Evolutionary conservation across 805 yeast species (phyloP).

Genomic region (Yarrowia porcina): DNA sequence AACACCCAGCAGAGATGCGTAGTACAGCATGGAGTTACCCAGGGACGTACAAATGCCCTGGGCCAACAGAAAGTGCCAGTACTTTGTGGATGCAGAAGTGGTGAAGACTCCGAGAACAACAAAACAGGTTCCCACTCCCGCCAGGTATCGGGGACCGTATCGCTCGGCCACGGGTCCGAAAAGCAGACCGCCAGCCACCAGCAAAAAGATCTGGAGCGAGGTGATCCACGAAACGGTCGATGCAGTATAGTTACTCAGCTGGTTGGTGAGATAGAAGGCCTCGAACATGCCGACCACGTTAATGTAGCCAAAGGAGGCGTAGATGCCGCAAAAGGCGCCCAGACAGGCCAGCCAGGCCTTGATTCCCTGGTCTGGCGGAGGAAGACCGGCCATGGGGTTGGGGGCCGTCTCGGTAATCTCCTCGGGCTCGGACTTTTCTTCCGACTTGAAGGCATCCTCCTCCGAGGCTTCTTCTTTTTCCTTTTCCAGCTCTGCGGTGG

Average conservation of each 20-base stretch:
- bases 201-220: constrained; percentile 40
- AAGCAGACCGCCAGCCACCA: constrained; percentile 47
- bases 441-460: not conserved
- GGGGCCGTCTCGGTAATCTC: constrained; percentile 54
- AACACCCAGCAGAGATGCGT: constrained; percentile 48
- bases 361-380: constrained; percentile 13
- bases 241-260: constrained; percentile 45
- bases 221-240: constrained; percentile 69
- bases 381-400: constrained; percentile 55
- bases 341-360: constrained; percentile 18
- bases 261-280: constrained; percentile 50
- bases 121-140: constrained; percentile 46
- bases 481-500: not conserved
- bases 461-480: constrained; percentile 4
- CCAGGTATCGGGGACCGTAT: constrained; percentile 49
- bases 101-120: constrained; percentile 51
- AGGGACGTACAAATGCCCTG: constrained; percentile 54
- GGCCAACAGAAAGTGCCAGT: constrained; percentile 59
- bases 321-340: constrained; percentile 13
- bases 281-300: constrained; percentile 67
- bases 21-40: constrained; percentile 43
- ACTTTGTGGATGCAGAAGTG: constrained; percentile 47
- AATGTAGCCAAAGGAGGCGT: constrained; percentile 52
- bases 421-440: not conserved
- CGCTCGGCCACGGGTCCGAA: constrained; percentile 54